Evolutionary conservation across 495 filamentous ascomycete species (phyloP).

Genomic region (Penicillium bialowiezense): DNA sequence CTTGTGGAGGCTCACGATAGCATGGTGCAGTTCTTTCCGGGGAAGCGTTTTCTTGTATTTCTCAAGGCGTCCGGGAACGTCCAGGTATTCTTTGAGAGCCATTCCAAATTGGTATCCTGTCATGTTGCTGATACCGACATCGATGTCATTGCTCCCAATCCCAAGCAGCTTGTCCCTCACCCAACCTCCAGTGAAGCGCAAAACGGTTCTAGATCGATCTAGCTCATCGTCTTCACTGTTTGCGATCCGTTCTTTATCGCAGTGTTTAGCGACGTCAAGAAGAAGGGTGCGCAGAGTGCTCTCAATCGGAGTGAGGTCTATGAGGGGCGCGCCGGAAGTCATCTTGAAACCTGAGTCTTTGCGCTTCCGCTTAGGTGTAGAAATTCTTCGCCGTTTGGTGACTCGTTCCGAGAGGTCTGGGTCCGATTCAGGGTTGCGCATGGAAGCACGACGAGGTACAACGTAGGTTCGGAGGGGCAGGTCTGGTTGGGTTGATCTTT

Average conservation of each 20-base stretch:
- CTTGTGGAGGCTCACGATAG: conserved; percentile 59
- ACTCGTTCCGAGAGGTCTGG: conserved; percentile 23
- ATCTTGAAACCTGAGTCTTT: conserved; percentile 18
- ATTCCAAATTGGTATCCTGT: conserved; percentile 80
- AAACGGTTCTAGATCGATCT: conserved; percentile 28
- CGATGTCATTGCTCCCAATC: conserved; percentile 81
- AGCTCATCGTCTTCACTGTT: conserved; percentile 30
- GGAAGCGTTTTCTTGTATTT: conserved; percentile 42
- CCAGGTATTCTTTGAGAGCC: conserved; percentile 59
- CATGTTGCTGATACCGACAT: conserved; percentile 93
- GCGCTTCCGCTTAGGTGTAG: conserved; percentile 16
- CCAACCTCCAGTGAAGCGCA: conserved; percentile 98
- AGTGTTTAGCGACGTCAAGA: conserved; percentile 69
- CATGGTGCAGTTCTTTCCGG: conserved; percentile 31
- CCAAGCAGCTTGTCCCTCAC: conserved; percentile 94
- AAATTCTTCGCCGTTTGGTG: conserved; percentile 36
- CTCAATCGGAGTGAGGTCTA: conserved; percentile 66
- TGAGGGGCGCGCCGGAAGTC: conserved; percentile 31
- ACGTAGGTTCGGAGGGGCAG: conserved; percentile 6
- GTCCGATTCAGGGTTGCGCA: conserved; percentile 25
- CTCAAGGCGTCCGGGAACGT: conserved; percentile 51
- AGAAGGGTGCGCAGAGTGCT: conserved; percentile 65
- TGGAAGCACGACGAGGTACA: conserved; percentile 19
- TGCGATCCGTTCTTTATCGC: conserved; percentile 50
- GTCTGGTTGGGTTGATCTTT: conserved; percentile 8